A percentile compares a stretch with the other conserved stretches of the same genome.
phyloP scores from a whole-genome alignment of 768 basidiomycete genomes.

The Suillus cothurnatus region DNA sequence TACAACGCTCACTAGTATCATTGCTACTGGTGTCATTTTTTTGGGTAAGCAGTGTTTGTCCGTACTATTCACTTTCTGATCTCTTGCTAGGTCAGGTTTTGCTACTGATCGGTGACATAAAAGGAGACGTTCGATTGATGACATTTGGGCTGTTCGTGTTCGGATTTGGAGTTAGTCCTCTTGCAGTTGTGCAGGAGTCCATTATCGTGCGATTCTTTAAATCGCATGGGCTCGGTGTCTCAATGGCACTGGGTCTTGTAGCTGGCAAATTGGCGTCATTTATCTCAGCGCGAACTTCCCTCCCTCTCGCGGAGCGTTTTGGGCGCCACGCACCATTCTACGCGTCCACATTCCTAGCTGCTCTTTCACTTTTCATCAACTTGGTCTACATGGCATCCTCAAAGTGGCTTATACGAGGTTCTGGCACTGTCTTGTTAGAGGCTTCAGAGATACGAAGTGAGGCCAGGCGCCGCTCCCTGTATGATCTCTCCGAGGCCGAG shows the following conservation, averaged over 20 bases:
- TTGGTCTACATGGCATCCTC: constrained; percentile 65
- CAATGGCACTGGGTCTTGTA: constrained; percentile 82
- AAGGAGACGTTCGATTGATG: constrained; percentile 66
- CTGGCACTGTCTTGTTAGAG: constrained; percentile 61
- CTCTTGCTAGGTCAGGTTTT: constrained; percentile 55
- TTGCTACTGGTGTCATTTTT: constrained; percentile 76
- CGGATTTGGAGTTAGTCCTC: constrained; percentile 76
- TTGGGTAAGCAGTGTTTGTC: constrained; percentile 40
- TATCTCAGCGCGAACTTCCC: constrained; percentile 71
- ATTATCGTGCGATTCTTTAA: constrained; percentile 85
- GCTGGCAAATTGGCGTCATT: constrained; percentile 82
- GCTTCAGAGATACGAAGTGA: constrained; percentile 61
- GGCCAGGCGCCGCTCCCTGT: constrained; percentile 46
- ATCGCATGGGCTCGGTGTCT: constrained; percentile 71
- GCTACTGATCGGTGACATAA: constrained; percentile 66
- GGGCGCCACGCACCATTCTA: constrained; percentile 77
- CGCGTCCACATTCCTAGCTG: constrained; percentile 63
- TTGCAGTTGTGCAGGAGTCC: constrained; percentile 83
- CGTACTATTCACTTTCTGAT: constrained; percentile 12
- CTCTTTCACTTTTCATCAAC: constrained; percentile 68
- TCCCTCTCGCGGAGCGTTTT: constrained; percentile 69
- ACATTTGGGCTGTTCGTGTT: constrained; percentile 77
- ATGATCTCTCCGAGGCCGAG: constrained; percentile 56
- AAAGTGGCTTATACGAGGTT: constrained; percentile 61
- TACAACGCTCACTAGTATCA: constrained; percentile 68